A percentile compares a stretch with the other conserved stretches of the same genome.
Evolutionary conservation across 805 yeast genomes (phyloP).

Genomic region (Pichia rugopelliculosa): DNA sequence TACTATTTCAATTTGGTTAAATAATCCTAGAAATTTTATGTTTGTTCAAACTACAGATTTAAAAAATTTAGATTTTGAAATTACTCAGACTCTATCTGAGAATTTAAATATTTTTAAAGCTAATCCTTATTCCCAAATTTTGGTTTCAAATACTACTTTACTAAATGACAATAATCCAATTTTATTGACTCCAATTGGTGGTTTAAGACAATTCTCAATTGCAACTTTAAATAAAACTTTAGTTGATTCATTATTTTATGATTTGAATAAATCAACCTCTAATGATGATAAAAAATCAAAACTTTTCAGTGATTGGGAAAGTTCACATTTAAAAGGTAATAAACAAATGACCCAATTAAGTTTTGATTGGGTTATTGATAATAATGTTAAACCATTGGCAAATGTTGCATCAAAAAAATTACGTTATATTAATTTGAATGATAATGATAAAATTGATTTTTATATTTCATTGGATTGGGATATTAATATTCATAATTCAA

Average conservation of each 20-base stretch:
- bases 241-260: slow-evolving; percentile 15
- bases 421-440: slow-evolving; percentile 20
- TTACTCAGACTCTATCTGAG: not conserved
- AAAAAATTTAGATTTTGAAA: not conserved
- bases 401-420: slow-evolving; percentile 21
- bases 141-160: slow-evolving; percentile 11
- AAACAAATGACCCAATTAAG: slow-evolving; percentile 27
- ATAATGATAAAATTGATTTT: slow-evolving; percentile 19
- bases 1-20: slow-evolving; percentile 25
- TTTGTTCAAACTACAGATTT: slow-evolving; percentile 8
- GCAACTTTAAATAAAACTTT: slow-evolving; percentile 20
- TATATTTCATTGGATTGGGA: slow-evolving; percentile 27
- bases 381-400: slow-evolving; percentile 23
- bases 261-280: not conserved
- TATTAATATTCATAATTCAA: slow-evolving; percentile 14
- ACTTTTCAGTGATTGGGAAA: slow-evolving; percentile 18
- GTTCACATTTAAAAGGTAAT: slow-evolving; percentile 21
- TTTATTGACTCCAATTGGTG: slow-evolving; percentile 36
- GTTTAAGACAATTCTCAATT: slow-evolving; percentile 33
- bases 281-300: slow-evolving; percentile 11
- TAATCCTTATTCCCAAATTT: slow-evolving; percentile 15
- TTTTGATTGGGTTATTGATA: slow-evolving; percentile 27
- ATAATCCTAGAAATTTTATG: slow-evolving; percentile 20
- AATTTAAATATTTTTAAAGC: slow-evolving; percentile 7
- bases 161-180: slow-evolving; percentile 19